phyloP scores from a whole-genome alignment of 148 eudicot genomes.

The Rhododendron molle region DNA sequence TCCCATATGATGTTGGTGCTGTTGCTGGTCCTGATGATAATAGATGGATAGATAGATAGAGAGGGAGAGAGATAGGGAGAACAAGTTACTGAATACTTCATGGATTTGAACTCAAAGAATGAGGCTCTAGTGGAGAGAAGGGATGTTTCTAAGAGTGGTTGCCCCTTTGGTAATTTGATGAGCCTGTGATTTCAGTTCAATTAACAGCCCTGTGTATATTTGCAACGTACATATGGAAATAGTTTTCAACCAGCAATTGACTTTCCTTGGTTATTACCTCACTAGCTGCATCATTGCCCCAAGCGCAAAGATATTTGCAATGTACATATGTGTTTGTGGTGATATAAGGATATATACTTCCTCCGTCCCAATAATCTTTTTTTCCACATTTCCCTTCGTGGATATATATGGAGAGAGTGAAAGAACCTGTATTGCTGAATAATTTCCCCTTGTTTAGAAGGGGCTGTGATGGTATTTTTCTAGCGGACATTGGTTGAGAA shows the following conservation, averaged over 20 bases:
- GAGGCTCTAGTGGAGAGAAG: background rate
- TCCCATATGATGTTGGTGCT: background rate
- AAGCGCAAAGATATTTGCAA: background rate
- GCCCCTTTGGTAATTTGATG: background rate
- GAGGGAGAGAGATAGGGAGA: background rate
- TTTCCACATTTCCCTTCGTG: background rate
- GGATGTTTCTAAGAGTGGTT: constrained; percentile 6
- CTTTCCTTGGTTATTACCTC: background rate
- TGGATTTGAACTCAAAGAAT: background rate
- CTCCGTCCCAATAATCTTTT: background rate
- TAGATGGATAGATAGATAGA: background rate
- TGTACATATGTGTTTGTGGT: background rate
- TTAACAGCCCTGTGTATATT: too few species aligned
- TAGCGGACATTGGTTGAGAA: background rate
- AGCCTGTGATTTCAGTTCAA: background rate
- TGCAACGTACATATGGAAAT: background rate
- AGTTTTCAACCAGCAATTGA: background rate
- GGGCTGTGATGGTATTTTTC: background rate
- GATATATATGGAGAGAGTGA: background rate
- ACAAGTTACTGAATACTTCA: background rate
- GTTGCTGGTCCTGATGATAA: background rate
- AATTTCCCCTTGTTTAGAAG: background rate
- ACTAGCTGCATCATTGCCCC: background rate
- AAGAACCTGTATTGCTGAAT: background rate
- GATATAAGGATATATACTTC: too few species aligned